A percentile compares a stretch with the other conserved stretches of the same genome.
Conservation (phyloP, 2,329 filamentous ascomycete species). For the Ceratocystis destructans region DNA sequence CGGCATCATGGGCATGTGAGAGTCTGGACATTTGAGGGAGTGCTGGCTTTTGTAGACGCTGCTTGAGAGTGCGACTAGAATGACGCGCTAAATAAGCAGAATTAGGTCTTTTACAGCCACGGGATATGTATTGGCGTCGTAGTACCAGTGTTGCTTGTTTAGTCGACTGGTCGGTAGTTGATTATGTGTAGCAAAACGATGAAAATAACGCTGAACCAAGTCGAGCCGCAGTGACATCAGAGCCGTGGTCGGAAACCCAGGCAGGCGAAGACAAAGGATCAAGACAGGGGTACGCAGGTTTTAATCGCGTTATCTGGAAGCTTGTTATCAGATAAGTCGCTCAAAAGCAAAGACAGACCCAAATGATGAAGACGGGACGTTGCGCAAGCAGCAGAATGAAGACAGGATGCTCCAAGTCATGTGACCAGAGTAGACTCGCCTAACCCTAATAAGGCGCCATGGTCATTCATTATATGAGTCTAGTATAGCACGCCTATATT, state of each 20-base stretch:
- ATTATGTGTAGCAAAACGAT: too few relatives aligned
- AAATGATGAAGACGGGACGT: too few relatives aligned
- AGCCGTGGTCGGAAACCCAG: not conserved
- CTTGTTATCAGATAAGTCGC: not conserved
- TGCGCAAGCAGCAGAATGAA: not conserved
- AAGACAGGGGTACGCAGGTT: not conserved
- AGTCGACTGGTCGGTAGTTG: not conserved
- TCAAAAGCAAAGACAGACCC: not conserved
- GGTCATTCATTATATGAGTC: not conserved
- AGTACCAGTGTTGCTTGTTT: too few relatives aligned
- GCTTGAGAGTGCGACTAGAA: not conserved
- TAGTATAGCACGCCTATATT: not conserved
- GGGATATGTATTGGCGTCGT: too few relatives aligned
- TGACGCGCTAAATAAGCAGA: not conserved
- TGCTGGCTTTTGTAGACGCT: not conserved
- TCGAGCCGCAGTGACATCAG: not conserved
- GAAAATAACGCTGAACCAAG: not conserved
- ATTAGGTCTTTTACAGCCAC: not conserved
- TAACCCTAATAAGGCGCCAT: not conserved
- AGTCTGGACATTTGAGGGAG: not conserved
- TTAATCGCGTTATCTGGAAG: not conserved
- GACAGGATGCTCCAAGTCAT: not conserved
- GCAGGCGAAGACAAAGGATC: not conserved
- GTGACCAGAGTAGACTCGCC: not conserved
- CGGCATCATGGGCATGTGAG: slow-evolving; percentile 10